These are phyloP conservation scores for Fusarium tupiense DNA, from an alignment of 2,329 filamentous ascomycete genomes.

Conservation along the genomic window DNA sequence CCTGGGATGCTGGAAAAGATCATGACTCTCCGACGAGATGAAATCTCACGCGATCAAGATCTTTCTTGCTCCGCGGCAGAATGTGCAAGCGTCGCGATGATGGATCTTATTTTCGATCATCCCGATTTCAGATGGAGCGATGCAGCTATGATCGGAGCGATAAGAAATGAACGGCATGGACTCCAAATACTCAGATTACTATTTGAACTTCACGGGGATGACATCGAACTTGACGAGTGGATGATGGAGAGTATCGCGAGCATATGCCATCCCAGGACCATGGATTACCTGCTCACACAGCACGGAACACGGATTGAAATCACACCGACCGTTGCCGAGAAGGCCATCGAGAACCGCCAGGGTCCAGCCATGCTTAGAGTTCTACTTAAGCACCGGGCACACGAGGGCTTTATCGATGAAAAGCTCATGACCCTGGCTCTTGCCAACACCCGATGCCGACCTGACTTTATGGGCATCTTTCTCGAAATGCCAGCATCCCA, in stretches of 20 bases:
- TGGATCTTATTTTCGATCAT: conserved; percentile 13
- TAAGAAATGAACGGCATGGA: conserved; percentile 14
- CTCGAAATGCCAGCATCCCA: conserved; percentile 16
- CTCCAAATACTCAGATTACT: conserved; percentile 8
- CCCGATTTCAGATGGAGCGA: conserved; percentile 18
- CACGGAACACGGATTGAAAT: conserved; percentile 13
- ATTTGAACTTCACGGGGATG: conserved; percentile 8
- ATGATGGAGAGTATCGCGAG: conserved; percentile 26
- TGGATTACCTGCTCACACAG: conserved; percentile 21
- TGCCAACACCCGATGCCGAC: conserved; percentile 15
- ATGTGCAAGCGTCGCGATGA: conserved; percentile 13
- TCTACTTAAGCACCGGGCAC: conserved; percentile 17
- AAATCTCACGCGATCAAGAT: conserved; percentile 23
- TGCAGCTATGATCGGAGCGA: conserved; percentile 20
- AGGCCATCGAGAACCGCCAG: conserved; percentile 23
- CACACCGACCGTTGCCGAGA: conserved; percentile 13
- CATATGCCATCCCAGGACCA: conserved; percentile 13
- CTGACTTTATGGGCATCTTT: conserved; percentile 25
- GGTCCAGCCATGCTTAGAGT: conserved; percentile 25
- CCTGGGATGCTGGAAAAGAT: conserved; percentile 20
- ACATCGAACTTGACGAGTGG: conserved; percentile 18
- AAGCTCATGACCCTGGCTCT: conserved; percentile 18
- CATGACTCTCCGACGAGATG: conserved; percentile 14
- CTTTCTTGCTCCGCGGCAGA: conserved; percentile 21
- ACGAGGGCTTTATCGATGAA: conserved; percentile 18